Conservation (phyloP, 345 rosid genomes). For the Schrenkiella parvula region DNA sequence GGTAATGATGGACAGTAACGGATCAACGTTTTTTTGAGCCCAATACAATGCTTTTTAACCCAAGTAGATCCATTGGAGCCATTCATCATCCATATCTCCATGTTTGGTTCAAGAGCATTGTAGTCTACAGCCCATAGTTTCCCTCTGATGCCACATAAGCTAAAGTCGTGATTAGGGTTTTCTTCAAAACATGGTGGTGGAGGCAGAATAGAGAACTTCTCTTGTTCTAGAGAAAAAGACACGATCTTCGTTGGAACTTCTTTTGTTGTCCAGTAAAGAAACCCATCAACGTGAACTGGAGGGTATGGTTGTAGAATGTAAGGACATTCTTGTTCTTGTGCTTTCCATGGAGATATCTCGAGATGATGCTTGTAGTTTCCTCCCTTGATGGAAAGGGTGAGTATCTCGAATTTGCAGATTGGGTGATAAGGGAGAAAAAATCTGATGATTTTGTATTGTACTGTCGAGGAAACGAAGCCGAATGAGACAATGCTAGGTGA, state of each 20-base stretch:
- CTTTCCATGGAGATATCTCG: slow-evolving; percentile 22
- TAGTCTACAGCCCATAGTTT: slow-evolving; percentile 16
- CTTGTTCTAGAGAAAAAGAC: slow-evolving; percentile 26
- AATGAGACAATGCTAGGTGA: neutral
- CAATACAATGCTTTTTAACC: neutral
- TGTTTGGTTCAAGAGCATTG: slow-evolving; percentile 10
- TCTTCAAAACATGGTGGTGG: slow-evolving; percentile 23
- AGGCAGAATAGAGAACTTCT: slow-evolving; percentile 23
- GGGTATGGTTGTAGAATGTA: slow-evolving; percentile 16
- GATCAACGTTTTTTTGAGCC: neutral
- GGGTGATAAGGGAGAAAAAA: slow-evolving; percentile 7
- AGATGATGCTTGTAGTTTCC: neutral
- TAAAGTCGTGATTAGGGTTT: slow-evolving; percentile 7
- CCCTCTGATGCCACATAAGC: slow-evolving; percentile 27
- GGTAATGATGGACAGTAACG: slow-evolving; percentile 8
- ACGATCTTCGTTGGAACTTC: slow-evolving; percentile 20
- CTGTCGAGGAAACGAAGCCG: slow-evolving; percentile 15
- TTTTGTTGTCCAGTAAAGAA: slow-evolving; percentile 23
- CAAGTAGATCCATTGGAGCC: slow-evolving; percentile 14
- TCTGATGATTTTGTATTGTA: slow-evolving; percentile 22
- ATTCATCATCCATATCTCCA: slow-evolving; percentile 24
- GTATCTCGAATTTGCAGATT: slow-evolving; percentile 20
- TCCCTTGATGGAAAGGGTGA: neutral
- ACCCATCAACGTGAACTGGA: slow-evolving; percentile 20
- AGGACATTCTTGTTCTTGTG: slow-evolving; percentile 13